These are phyloP conservation scores for Apiospora marii DNA, from an alignment of 2,329 filamentous ascomycete genomes.

Conservation along the genomic window DNA sequence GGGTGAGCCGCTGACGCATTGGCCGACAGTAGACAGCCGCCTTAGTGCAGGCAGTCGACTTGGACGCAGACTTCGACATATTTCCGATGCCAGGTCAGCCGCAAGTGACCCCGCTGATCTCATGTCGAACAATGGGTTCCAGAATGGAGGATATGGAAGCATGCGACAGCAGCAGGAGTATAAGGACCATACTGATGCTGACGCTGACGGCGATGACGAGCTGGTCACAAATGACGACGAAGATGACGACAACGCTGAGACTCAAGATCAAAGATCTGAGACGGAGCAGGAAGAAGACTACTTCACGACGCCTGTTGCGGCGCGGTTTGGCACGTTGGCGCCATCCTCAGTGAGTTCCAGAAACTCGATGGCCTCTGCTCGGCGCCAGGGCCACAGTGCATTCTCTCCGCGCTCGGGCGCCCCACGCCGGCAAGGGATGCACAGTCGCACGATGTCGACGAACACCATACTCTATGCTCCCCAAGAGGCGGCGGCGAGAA, in stretches of 20 bases:
- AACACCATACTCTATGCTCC: conserved; percentile 89
- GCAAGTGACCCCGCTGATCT: conserved; percentile 71
- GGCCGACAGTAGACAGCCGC: conserved; percentile 57
- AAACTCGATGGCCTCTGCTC: conserved; percentile 30
- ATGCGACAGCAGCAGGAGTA: conserved; percentile 53
- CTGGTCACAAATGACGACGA: conserved; percentile 82
- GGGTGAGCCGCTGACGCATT: conserved; percentile 55
- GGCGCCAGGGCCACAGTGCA: conserved; percentile 39
- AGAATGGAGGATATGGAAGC: conserved; percentile 29
- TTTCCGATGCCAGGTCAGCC: conserved; percentile 65
- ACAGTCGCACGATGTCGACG: conserved; percentile 78
- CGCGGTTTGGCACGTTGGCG: conserved; percentile 46
- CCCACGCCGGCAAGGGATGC: conserved; percentile 53
- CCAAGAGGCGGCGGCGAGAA: conserved; percentile 49
- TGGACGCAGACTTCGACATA: conserved; percentile 55
- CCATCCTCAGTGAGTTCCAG: conserved; percentile 43
- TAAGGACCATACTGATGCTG: conserved; percentile 77
- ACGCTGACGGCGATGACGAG: conserved; percentile 91
- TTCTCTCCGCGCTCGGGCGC: conserved; percentile 43
- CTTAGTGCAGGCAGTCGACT: conserved; percentile 43
- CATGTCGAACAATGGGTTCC: conserved; percentile 53
- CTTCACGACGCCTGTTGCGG: conserved; percentile 60
- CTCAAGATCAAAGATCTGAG: conserved; percentile 36
- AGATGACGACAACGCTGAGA: conserved; percentile 59
- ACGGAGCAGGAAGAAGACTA: conserved; percentile 56